Evolutionary conservation across 208 protist species (phyloP).

Genomic region (Acanthamoeba castellanii): DNA sequence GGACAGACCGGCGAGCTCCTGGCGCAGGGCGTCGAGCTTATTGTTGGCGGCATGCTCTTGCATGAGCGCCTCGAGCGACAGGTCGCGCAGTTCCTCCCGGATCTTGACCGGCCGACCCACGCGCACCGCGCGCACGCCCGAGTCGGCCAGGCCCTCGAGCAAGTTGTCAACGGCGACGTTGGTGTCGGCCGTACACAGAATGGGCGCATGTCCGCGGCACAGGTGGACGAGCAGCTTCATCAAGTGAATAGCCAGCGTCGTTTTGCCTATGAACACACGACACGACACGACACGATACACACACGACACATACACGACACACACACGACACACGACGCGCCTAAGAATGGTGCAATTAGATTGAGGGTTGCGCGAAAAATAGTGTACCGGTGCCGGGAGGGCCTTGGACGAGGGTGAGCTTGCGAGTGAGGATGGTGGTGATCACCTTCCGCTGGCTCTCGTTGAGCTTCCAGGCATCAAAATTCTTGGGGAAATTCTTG

Average conservation of each 20-base stretch:
- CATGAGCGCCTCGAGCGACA: constrained; percentile 54
- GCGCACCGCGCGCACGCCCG: constrained; percentile 65
- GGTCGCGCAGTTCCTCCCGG: constrained; percentile 47
- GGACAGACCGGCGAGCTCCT: background rate
- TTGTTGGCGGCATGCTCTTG: background rate
- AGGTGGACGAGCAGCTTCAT: constrained; percentile 66
- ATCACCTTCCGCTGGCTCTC: constrained; percentile 67
- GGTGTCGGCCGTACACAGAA: constrained; percentile 62
- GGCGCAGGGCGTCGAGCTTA: background rate
- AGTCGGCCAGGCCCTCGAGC: constrained; percentile 18
- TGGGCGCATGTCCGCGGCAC: background rate
- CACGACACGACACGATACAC: background rate
- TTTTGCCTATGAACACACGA: constrained; percentile 23
- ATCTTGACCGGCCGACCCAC: constrained; percentile 71
- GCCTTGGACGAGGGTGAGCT: constrained; percentile 71
- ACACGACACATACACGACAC: too few relatives aligned
- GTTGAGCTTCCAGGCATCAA: constrained; percentile 63
- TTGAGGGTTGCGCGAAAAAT: too few relatives aligned
- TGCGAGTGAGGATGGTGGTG: background rate
- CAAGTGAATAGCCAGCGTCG: constrained; percentile 43
- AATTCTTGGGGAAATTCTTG: constrained; percentile 15
- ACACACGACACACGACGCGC: too few relatives aligned
- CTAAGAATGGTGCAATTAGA: too few relatives aligned
- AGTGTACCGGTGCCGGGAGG: constrained; percentile 63
- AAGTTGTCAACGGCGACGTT: constrained; percentile 78